A percentile compares a stretch with the other conserved stretches of the same genome.
These are phyloP conservation scores for button mushroom (Agaricus bisporus) DNA, from an alignment of 768 basidiomycete genomes.

Conservation along the genomic window DNA sequence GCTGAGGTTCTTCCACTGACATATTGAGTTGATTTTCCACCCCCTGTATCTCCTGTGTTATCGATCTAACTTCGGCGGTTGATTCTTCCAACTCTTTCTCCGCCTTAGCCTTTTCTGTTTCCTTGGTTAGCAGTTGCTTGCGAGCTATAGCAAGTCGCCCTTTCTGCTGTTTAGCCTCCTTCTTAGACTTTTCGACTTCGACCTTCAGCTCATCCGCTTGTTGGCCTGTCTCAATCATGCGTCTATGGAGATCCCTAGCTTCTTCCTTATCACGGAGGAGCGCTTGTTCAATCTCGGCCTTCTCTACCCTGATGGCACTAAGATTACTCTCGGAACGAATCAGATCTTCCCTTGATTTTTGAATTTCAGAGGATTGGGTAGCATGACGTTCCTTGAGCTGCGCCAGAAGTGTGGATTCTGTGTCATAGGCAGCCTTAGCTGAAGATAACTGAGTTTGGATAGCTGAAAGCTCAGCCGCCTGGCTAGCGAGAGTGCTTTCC, in stretches of 20 bases:
- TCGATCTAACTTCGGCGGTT: slow-evolving; percentile 41
- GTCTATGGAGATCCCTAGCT: slow-evolving; percentile 74
- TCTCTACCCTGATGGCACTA: slow-evolving; percentile 82
- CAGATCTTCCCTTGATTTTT: slow-evolving; percentile 67
- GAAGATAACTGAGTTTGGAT: slow-evolving; percentile 79
- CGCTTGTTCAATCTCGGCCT: slow-evolving; percentile 82
- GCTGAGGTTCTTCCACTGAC: slow-evolving; percentile 18
- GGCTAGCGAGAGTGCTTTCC: slow-evolving; percentile 59
- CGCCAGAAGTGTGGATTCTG: slow-evolving; percentile 65
- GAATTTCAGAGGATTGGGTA: slow-evolving; percentile 65
- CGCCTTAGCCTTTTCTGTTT: slow-evolving; percentile 64
- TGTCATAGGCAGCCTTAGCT: slow-evolving; percentile 82
- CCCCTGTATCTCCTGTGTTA: slow-evolving; percentile 50
- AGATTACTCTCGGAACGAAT: slow-evolving; percentile 91
- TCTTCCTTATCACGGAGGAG: slow-evolving; percentile 94
- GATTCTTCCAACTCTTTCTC: slow-evolving; percentile 72
- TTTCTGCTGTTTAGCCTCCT: slow-evolving; percentile 94
- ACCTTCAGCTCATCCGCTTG: slow-evolving; percentile 65
- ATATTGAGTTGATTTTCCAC: slow-evolving; percentile 45
- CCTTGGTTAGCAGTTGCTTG: slow-evolving; percentile 87
- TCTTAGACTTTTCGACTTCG: slow-evolving; percentile 83
- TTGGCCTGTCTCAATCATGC: slow-evolving; percentile 74
- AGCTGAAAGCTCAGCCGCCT: slow-evolving; percentile 69
- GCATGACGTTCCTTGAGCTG: slow-evolving; percentile 64
- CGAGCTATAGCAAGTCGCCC: slow-evolving; percentile 90